Evolutionary conservation across 345 rosid genomes (phyloP), one percentile per base, ranked within the genome.

Genomic region (Bruguiera parviflora): DNA sequence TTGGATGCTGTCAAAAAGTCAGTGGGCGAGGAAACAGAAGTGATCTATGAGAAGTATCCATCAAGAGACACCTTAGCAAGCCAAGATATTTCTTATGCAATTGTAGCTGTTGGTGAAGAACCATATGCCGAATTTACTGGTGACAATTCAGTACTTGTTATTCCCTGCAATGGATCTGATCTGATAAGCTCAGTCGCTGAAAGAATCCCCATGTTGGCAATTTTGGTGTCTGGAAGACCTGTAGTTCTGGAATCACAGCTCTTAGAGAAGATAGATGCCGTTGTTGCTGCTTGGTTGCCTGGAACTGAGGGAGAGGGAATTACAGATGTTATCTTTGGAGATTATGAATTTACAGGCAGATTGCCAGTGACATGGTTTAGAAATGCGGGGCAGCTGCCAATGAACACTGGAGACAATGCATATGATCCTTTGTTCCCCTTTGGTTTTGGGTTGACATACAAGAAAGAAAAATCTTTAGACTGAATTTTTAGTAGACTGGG

Each of bases 271-370:
- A 68, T 79, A 3, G 87, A 88, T 60, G 90, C 88, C 37, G 37
- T 91, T n/a, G 80, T 91, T 22, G 96, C 92, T 53, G 97, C 98
- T 53, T 91, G 98, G 98, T 61, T 91, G 60, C 97, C 96, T 13
- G 98, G 97, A 79, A 88, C 76, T 0, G 96, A 93, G 77, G 97
- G 88, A 39, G 75, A 69, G 47, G 98, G 96, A 31, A 73, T 90
- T 2, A 56, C 88, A 21, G 93, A 90, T 68, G 89, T 87, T 53
- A 59, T 91, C 19, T 89, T 87, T 2, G 98, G 96, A 25, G 87
- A 87, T 77, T 75, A 78, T 53, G 86, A 79, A 53, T 91, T 89
- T 35, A 25, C 68, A 4, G 92, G 97, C 3, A 80, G 67, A 73
- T 78, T 93, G 65, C 98, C 98, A 0, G 78, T 89, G 71, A 78